phyloP scores from a whole-genome alignment of 352 stramenopile genomes.

The Globisporangium parvum region DNA sequence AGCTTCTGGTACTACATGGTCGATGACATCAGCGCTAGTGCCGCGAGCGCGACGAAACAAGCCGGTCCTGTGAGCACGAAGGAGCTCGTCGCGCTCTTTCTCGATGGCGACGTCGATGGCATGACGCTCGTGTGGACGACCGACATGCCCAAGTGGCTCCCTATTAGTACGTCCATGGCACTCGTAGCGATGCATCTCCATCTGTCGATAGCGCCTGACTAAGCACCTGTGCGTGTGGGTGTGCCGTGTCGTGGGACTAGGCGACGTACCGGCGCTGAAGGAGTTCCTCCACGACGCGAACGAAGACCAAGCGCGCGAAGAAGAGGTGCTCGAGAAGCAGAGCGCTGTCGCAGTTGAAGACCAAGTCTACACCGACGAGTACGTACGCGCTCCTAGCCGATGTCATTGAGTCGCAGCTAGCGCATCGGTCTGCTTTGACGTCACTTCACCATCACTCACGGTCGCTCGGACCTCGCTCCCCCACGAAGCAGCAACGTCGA shows the following conservation, averaged over 20 bases:
- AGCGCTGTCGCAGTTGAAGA: constrained; percentile 31
- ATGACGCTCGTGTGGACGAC: constrained; percentile 68
- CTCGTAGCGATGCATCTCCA: not conserved
- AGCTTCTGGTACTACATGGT: constrained; percentile 57
- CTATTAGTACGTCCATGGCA: constrained; percentile 26
- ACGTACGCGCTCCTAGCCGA: constrained; percentile 4
- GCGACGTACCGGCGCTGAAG: constrained; percentile 50
- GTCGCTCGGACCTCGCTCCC: no score
- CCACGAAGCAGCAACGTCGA: constrained; percentile 23
- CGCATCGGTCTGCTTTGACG: not conserved
- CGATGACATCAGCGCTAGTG: constrained; percentile 14
- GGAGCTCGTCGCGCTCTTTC: constrained; percentile 50
- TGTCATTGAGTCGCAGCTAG: not conserved
- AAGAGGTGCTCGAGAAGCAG: constrained; percentile 36
- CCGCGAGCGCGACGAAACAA: constrained; percentile 9
- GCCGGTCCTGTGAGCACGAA: constrained; percentile 44
- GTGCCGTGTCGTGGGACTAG: constrained; percentile 21
- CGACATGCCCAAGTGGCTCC: constrained; percentile 44
- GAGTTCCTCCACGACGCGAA: constrained; percentile 71
- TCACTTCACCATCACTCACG: not conserved
- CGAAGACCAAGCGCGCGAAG: constrained; percentile 48
- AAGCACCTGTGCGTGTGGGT: not conserved
- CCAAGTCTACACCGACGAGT: constrained; percentile 54
- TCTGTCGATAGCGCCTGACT: not conserved
- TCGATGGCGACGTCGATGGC: constrained; percentile 59